Conservation (phyloP, 352 stramenopile genomes). For the Globisporangium radiosum region DNA sequence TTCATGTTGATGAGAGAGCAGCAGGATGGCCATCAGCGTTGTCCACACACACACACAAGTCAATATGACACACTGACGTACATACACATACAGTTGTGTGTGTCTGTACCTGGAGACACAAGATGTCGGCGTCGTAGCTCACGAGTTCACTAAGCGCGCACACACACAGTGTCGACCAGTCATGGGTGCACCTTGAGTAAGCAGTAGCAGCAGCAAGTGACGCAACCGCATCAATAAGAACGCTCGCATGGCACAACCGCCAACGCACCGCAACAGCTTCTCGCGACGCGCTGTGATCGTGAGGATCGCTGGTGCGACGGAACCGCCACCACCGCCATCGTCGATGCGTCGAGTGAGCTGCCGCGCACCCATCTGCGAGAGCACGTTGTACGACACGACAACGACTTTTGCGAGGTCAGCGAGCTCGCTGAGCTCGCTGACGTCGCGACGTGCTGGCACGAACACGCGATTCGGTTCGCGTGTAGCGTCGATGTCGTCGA, state of each 20-base stretch:
- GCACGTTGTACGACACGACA: slow-evolving; percentile 77
- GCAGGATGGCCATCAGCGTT: too few species aligned
- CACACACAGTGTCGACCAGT: neutral
- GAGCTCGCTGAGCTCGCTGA: slow-evolving; percentile 34
- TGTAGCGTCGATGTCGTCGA: neutral
- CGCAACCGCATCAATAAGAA: too few species aligned
- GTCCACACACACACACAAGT: neutral
- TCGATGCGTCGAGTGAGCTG: slow-evolving; percentile 31
- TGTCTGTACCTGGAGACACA: slow-evolving; percentile 65
- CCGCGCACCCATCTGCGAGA: slow-evolving; percentile 70
- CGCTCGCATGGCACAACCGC: neutral
- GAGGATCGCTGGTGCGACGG: slow-evolving; percentile 42
- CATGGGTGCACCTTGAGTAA: neutral
- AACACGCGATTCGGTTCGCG: slow-evolving; percentile 22
- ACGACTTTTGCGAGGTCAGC: slow-evolving; percentile 54
- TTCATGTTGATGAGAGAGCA: slow-evolving; percentile 4
- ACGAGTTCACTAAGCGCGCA: slow-evolving; percentile 48
- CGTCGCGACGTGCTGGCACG: slow-evolving; percentile 31
- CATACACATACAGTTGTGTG: neutral
- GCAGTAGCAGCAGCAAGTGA: neutral
- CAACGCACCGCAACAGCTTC: slow-evolving; percentile 35
- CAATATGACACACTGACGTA: neutral
- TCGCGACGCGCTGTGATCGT: slow-evolving; percentile 53
- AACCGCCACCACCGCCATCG: slow-evolving; percentile 28
- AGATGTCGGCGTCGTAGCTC: slow-evolving; percentile 70